Evolutionary conservation across 768 basidiomycete genomes (phyloP).

Genomic region (Mycena rosella): DNA sequence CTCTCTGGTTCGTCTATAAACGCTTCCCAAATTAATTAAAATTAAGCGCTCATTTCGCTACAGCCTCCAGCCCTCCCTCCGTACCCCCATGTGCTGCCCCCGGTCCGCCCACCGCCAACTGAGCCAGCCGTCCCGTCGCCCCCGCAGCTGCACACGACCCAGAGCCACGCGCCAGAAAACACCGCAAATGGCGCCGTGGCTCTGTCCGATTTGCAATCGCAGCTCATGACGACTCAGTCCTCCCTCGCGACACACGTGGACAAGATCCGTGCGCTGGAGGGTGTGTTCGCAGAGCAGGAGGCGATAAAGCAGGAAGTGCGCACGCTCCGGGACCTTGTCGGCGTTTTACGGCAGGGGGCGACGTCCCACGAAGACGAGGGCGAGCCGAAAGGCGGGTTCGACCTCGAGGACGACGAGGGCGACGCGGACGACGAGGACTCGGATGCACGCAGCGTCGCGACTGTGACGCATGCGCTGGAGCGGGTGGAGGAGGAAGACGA

Average conservation of each 20-base stretch:
- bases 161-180: slow-evolving; percentile 40
- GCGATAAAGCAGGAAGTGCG: slow-evolving; percentile 83
- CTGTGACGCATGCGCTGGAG: slow-evolving; percentile 79
- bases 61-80: slow-evolving; percentile 74
- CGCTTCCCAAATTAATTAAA: slow-evolving; percentile 21
- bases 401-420: slow-evolving; percentile 48
- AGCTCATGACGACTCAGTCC: slow-evolving; percentile 87
- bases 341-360: slow-evolving; percentile 31
- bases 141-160: slow-evolving; percentile 39
- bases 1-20: slow-evolving; percentile 69
- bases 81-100: slow-evolving; percentile 75
- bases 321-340: slow-evolving; percentile 74
- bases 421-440: slow-evolving; percentile 73
- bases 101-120: slow-evolving; percentile 63
- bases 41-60: slow-evolving; percentile 26
- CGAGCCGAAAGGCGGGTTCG: slow-evolving; percentile 44
- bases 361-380: slow-evolving; percentile 21
- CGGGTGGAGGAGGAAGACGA: slow-evolving; percentile 84
- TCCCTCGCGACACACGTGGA: slow-evolving; percentile 84
- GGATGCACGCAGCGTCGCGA: slow-evolving; percentile 78
- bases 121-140: slow-evolving; percentile 32
- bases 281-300: slow-evolving; percentile 87
- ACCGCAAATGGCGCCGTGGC: slow-evolving; percentile 40
- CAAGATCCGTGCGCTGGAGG: slow-evolving; percentile 86
- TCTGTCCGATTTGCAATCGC: slow-evolving; percentile 77